phyloP scores from a whole-genome alignment of 176 grass and related monocot genomes.

The Musa schizocarpa region DNA sequence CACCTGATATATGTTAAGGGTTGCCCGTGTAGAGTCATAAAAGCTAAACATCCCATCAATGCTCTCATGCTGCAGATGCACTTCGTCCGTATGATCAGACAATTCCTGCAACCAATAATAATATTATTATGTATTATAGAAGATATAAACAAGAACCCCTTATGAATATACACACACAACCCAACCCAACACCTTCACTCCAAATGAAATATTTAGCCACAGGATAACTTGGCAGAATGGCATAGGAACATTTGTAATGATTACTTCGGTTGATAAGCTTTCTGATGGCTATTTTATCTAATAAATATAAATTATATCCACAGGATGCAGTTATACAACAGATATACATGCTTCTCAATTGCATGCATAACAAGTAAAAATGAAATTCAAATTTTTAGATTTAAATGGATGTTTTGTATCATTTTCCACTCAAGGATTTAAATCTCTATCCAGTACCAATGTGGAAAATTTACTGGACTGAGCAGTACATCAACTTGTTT shows the following conservation, averaged over 20 bases:
- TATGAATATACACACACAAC: too few species aligned
- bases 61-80: constrained; percentile 67
- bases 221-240: neutral
- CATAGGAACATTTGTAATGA: neutral
- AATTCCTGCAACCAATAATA: constrained; percentile 49
- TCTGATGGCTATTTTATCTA: neutral
- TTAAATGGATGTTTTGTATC: too few species aligned
- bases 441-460: too few species aligned
- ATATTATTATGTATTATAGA: neutral
- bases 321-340: neutral
- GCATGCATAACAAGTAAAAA: too few species aligned
- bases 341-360: neutral
- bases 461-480: too few species aligned
- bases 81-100: constrained; percentile 68
- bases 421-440: too few species aligned
- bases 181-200: neutral
- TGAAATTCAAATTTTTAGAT: too few species aligned
- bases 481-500: too few species aligned
- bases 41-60: constrained; percentile 93
- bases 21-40: constrained; percentile 77
- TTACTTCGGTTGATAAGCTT: neutral
- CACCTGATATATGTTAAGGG: constrained; percentile 88
- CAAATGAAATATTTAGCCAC: neutral
- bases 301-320: neutral
- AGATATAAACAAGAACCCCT: neutral